phyloP scores from a whole-genome alignment of 192 early-diverging fungal genomes.

The Coemansia sp. region DNA sequence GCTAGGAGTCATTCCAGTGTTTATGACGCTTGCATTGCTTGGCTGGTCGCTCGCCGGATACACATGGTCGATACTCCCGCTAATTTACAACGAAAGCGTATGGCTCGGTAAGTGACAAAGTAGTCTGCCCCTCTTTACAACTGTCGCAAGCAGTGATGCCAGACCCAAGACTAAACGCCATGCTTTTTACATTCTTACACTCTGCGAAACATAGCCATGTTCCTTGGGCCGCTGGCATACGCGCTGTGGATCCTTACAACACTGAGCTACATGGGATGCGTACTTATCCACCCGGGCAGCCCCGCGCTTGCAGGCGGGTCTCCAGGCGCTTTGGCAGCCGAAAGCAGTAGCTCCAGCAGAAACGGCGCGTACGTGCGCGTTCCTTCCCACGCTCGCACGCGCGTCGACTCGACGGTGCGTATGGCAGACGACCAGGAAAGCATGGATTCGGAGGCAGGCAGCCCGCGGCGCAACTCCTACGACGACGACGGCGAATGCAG shows the following conservation, averaged over 20 bases:
- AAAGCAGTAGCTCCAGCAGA: constrained; percentile 14
- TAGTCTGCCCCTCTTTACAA: neutral
- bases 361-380: constrained; percentile 14
- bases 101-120: neutral
- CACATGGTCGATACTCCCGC: constrained; percentile 20
- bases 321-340: neutral
- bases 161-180: neutral
- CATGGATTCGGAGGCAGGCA: constrained; percentile 11
- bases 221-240: constrained; percentile 1
- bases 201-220: neutral
- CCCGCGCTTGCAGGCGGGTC: neutral
- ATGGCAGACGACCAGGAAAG: constrained; percentile 7
- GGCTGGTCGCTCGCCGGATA: constrained; percentile 38
- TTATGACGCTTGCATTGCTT: constrained; percentile 43
- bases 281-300: constrained; percentile 35
- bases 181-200: neutral
- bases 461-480: neutral
- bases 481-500: constrained; percentile 5
- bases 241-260: constrained; percentile 14
- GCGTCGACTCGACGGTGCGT: constrained; percentile 2
- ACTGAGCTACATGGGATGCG: constrained; percentile 46
- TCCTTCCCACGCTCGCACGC: neutral
- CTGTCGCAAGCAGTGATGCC: too few species aligned
- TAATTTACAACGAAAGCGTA: constrained; percentile 14
- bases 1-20: constrained; percentile 46